phyloP scores from a whole-genome alignment of 768 basidiomycete species.

The Xanthoconium stramineum region DNA sequence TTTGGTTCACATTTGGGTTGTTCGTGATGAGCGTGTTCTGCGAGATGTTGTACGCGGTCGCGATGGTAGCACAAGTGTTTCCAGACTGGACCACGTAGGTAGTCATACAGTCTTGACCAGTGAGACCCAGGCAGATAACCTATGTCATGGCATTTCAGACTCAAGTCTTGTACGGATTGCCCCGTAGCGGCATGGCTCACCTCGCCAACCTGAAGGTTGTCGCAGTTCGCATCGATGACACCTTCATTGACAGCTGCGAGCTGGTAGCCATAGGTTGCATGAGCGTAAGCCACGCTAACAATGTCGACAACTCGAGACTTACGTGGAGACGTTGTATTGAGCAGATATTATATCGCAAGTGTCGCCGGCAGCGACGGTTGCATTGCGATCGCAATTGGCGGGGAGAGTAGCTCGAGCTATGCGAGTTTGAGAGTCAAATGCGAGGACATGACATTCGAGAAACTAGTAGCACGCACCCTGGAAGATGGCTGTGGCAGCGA shows the following conservation, averaged over 20 bases:
- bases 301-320: conserved; percentile 19
- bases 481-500: conserved; percentile 9
- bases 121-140: conserved; percentile 54
- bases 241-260: conserved; percentile 50
- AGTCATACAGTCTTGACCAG: conserved; percentile 54
- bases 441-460: background rate
- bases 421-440: conserved; percentile 18
- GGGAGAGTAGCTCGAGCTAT: conserved; percentile 44
- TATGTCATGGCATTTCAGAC: conserved; percentile 10
- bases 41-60: conserved; percentile 39
- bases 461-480: conserved; percentile 16
- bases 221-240: conserved; percentile 49
- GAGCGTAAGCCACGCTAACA: background rate
- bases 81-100: conserved; percentile 44
- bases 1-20: conserved; percentile 59
- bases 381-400: conserved; percentile 53
- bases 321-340: conserved; percentile 61
- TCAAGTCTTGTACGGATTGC: background rate
- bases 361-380: conserved; percentile 56
- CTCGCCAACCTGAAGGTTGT: conserved; percentile 53
- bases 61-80: conserved; percentile 51
- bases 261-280: conserved; percentile 44
- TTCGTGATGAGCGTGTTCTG: conserved; percentile 49
- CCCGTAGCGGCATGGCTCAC: conserved; percentile 23
- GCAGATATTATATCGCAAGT: conserved; percentile 65